These are phyloP conservation scores for Cudoniella acicularis DNA, from an alignment of 495 filamentous ascomycete genomes.

Conservation along the genomic window DNA sequence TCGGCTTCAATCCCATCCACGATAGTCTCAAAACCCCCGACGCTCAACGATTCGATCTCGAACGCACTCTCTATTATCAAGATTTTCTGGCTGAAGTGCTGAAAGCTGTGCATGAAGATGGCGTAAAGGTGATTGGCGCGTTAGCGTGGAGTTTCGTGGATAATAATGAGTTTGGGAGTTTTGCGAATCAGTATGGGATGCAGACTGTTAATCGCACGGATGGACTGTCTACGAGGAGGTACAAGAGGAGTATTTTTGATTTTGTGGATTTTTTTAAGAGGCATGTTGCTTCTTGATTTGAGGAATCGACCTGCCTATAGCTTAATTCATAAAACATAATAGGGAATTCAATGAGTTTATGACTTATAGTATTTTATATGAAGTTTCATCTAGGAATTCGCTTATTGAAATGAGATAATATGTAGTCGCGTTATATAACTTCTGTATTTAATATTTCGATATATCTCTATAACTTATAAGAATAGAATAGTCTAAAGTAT, in stretches of 20 bases:
- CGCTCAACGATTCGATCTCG: constrained; percentile 10
- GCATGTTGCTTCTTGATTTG: no score
- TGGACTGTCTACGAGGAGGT: constrained; percentile 2
- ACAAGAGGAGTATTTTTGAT: constrained; percentile 19
- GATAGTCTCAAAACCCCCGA: not conserved
- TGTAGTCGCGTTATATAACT: no score
- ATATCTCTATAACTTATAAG: not conserved
- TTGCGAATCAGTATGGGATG: constrained; percentile 10
- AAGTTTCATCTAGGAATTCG: no score
- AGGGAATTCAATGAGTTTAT: no score
- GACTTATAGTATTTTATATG: no score
- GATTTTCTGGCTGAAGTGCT: constrained; percentile 14
- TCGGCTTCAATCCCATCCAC: constrained; percentile 12
- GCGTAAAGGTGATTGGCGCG: constrained; percentile 17
- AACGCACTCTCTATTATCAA: constrained; percentile 16
- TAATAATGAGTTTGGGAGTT: constrained; percentile 15
- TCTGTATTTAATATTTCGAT: not conserved
- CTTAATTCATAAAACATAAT: no score
- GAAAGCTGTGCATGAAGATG: constrained; percentile 19
- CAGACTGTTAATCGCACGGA: constrained; percentile 10
- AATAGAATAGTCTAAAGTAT: not conserved
- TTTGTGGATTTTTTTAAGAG: constrained; percentile 16
- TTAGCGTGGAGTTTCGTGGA: constrained; percentile 12
- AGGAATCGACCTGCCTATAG: no score
- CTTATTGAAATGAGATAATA: no score